Conservation (phyloP, 139 green algal species). For the Microglena sp. region DNA sequence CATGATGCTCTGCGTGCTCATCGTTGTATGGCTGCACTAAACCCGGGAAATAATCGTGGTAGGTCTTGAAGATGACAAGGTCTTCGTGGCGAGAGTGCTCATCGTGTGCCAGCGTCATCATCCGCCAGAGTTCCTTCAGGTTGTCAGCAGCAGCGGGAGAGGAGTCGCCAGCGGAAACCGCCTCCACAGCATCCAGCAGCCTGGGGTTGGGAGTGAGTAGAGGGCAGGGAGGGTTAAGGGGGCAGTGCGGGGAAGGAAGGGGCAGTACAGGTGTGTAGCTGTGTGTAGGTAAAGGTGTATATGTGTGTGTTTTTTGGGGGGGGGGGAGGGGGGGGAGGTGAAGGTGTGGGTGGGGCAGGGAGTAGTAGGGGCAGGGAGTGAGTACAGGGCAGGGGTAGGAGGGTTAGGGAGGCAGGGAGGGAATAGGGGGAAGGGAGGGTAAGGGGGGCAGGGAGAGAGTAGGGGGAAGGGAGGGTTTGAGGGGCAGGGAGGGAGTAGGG, state of each 20-base stretch:
- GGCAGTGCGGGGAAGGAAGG: neutral
- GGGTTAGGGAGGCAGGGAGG: too few species aligned
- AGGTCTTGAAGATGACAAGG: conserved; percentile 12
- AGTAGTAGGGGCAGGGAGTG: too few species aligned
- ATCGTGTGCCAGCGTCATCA: neutral
- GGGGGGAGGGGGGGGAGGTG: too few species aligned
- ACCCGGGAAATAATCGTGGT: conserved; percentile 17
- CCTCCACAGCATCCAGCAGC: neutral
- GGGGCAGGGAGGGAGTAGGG: too few species aligned
- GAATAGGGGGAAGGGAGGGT: too few species aligned
- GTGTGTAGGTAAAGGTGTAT: neutral
- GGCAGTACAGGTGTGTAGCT: neutral
- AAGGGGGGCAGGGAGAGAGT: too few species aligned
- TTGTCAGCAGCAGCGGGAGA: neutral
- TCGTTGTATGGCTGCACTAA: neutral
- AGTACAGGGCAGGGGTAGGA: too few species aligned
- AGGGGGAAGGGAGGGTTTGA: too few species aligned
- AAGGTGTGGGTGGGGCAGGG: too few species aligned
- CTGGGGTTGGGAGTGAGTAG: neutral
- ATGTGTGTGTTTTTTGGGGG: neutral
- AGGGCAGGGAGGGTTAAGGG: neutral
- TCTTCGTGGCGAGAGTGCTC: conserved; percentile 27
- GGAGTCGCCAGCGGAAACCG: neutral
- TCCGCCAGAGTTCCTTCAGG: neutral
- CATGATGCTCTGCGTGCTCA: conserved; percentile 4